These are phyloP conservation scores for Podospora australis DNA, from an alignment of 495 filamentous ascomycete genomes.

Conservation along the genomic window DNA sequence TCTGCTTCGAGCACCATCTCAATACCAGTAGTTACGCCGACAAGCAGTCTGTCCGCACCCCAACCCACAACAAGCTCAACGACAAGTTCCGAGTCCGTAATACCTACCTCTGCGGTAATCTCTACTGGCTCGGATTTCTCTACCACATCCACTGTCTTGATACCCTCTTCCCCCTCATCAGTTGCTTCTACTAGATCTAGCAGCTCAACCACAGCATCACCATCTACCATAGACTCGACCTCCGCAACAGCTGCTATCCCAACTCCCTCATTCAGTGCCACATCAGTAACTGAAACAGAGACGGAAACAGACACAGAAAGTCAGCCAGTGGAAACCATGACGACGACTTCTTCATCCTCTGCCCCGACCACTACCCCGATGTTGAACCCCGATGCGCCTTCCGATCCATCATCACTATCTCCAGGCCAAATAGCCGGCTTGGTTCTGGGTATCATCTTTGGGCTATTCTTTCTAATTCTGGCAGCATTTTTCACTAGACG, in stretches of 20 bases:
- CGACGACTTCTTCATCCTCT: neutral
- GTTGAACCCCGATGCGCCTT: neutral
- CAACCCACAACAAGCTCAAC: neutral
- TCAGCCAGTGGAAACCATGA: conserved; percentile 3
- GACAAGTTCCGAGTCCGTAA: neutral
- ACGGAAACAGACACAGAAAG: neutral
- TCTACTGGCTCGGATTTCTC: too few relatives aligned
- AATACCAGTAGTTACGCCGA: neutral
- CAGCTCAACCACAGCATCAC: neutral
- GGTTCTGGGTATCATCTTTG: conserved; percentile 14
- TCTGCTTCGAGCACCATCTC: neutral
- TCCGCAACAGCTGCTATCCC: conserved; percentile 1
- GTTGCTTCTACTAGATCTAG: neutral
- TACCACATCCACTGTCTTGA: neutral
- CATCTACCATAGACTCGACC: neutral
- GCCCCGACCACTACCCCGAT: conserved; percentile 1
- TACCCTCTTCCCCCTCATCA: neutral
- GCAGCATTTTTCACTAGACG: conserved; percentile 23
- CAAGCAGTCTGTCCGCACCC: neutral
- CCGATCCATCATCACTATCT: conserved; percentile 2
- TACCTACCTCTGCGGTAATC: too few relatives aligned
- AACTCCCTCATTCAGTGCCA: neutral
- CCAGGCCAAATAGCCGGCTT: conserved; percentile 20
- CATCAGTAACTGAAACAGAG: neutral
- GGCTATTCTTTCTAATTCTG: conserved; percentile 19